phyloP scores from a whole-genome alignment of 768 basidiomycete genomes.

The Pleurotus salmoneostramineus region DNA sequence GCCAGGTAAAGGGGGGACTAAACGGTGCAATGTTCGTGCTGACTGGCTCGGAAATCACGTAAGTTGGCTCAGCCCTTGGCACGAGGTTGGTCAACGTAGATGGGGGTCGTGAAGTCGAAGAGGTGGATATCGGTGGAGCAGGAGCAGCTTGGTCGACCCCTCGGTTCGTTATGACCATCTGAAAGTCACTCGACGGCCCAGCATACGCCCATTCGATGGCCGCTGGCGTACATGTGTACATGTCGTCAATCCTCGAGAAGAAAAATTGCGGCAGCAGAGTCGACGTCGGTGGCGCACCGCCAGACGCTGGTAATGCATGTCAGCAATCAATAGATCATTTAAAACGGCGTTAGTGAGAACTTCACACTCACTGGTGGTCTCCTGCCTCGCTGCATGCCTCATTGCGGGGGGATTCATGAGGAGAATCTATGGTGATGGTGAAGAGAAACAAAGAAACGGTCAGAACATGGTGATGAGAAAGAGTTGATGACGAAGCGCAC shows the following conservation, averaged over 20 bases:
- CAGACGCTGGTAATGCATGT: conserved; percentile 8
- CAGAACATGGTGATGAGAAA: not conserved
- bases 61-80: conserved; percentile 11
- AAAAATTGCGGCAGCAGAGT: conserved; percentile 14
- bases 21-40: conserved; percentile 23
- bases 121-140: conserved; percentile 9
- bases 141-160: conserved; percentile 23
- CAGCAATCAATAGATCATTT: not conserved
- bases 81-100: not conserved
- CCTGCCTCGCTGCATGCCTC: not conserved
- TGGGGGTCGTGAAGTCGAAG: not conserved
- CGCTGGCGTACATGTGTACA: conserved; percentile 23
- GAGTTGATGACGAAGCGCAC: conserved; percentile 2
- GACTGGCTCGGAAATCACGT: conserved; percentile 19
- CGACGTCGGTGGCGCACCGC: conserved; percentile 2
- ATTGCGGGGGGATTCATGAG: not conserved
- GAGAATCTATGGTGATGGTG: conserved; percentile 13
- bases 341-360: conserved; percentile 11
- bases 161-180: conserved; percentile 36
- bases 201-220: conserved; percentile 34
- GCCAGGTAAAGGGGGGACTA: conserved; percentile 33
- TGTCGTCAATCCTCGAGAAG: conserved; percentile 15
- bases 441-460: conserved; percentile 18
- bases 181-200: conserved; percentile 24
- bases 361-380: conserved; percentile 1